Conservation (phyloP, 2,329 filamentous ascomycete genomes). For the Fonsecaea nubica region DNA sequence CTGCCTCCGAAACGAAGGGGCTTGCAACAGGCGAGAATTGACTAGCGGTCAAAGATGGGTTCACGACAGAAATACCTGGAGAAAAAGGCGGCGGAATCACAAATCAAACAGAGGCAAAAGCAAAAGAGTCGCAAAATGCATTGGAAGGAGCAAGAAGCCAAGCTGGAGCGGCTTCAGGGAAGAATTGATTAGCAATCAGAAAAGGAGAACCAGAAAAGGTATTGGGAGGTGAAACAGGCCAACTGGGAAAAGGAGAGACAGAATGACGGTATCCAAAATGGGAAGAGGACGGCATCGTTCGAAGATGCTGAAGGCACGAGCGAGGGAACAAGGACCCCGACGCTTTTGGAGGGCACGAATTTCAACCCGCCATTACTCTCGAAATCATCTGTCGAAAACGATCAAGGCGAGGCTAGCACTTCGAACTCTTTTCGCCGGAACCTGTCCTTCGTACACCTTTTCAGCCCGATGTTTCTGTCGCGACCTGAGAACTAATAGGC, state of each 20-base stretch:
- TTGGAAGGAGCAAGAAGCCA: background rate
- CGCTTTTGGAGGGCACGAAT: background rate
- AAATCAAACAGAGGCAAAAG: background rate
- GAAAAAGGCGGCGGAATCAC: background rate
- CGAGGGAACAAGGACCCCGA: background rate
- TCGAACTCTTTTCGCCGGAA: background rate
- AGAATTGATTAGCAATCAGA: constrained; percentile 18
- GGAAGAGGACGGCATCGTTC: background rate
- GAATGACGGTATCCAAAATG: background rate
- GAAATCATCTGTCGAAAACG: constrained; percentile 1
- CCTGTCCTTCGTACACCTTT: constrained; percentile 2
- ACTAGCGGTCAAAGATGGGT: constrained; percentile 23
- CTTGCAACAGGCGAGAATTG: constrained; percentile 40
- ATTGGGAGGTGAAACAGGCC: constrained; percentile 8
- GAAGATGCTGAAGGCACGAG: background rate
- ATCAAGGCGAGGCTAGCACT: background rate
- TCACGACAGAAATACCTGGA: background rate
- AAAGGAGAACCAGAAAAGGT: constrained; percentile 7
- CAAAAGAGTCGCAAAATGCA: background rate
- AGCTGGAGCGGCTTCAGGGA: background rate
- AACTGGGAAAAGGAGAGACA: constrained; percentile 5
- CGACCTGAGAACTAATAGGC: background rate
- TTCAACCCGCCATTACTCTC: background rate
- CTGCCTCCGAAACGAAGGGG: constrained; percentile 37
- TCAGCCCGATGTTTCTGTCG: constrained; percentile 3